Base-by-base conservation (phyloP, 2,329 filamentous ascomycete species). In the Paramyrothecium sp. region DNA sequence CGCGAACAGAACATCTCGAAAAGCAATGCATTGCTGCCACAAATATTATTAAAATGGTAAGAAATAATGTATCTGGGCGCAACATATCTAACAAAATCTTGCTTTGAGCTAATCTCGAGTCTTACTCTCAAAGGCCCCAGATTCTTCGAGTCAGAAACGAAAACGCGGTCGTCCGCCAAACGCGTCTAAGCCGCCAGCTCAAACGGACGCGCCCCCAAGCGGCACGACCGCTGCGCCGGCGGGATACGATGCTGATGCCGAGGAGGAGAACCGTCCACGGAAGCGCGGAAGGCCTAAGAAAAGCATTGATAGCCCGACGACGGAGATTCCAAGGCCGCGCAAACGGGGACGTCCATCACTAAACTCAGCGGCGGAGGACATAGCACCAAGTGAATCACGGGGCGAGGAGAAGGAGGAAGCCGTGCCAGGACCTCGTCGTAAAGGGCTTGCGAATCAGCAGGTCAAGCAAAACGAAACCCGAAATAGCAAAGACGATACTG, bases 161-260 rank as follows among this genome's bases (percentile, higher is more conserved):
- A 79, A 78, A 65, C 77, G 77, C 67, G 75, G 75, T 55, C 71
- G 73, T 46, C 74, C 72, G 13, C 64, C 73, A 33, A 75, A 74
- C 75, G 75, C 75, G 75, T 73, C 73, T 56, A 73, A 69, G 60
- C 58, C 68, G 23, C 57, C 55, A 33, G 55, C 56, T 60, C 56
- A 47, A 30, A 52, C 58, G 58, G 61, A 58, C 70, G 67, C 66
- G 65, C 67, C 66, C 51, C 63, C 63, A 48, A 47, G 60, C 52
- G 50, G 55, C 60, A 46, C 34, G 38, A 44, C 55, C 26, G 60
- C 61, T 41, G 59, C 53, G 38, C 60, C 62, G 11, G 65, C 63
- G 19, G 62, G 63, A 52, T 60, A 66, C 56, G 63, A 64, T 53
- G 61, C 62, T 58, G 63, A 69, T 22, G 63, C 57, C 19, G 67